Evolutionary conservation across 129 eudicot species (phyloP).

Genomic region (Sambucus nigra): DNA sequence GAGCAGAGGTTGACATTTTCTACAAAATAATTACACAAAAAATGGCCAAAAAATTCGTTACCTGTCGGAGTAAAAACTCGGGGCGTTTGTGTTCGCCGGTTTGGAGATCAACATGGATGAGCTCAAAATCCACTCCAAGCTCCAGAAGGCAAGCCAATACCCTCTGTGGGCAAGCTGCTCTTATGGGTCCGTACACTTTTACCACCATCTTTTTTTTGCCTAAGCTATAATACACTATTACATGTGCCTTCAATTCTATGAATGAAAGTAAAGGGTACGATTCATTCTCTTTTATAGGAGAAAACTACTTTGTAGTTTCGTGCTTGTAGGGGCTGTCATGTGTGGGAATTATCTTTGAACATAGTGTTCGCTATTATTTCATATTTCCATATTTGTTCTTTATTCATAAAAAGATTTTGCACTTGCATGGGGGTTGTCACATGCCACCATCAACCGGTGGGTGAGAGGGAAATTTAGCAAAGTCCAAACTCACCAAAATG

Average conservation of each 20-base stretch:
- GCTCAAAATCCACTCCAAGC: conserved; percentile 47
- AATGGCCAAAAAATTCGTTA: not conserved
- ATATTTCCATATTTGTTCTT: too few species aligned
- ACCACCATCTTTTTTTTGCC: conserved; percentile 40
- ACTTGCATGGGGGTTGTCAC: conserved; percentile 10
- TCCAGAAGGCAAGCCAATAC: conserved; percentile 72
- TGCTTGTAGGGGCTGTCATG: too few species aligned
- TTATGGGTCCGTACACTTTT: conserved; percentile 54
- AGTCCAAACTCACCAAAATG: too few species aligned
- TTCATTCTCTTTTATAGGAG: not conserved
- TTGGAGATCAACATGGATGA: conserved; percentile 47
- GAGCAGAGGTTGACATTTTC: too few species aligned
- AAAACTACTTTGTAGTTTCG: not conserved
- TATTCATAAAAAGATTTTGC: too few species aligned
- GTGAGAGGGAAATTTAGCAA: not conserved
- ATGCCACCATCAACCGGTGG: conserved; percentile 9
- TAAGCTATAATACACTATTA: too few species aligned
- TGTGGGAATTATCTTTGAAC: too few species aligned
- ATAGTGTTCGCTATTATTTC: too few species aligned
- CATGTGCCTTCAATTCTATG: too few species aligned
- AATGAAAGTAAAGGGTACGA: too few species aligned
- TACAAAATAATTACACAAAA: too few species aligned
- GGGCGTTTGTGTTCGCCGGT: conserved; percentile 56
- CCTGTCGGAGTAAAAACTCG: conserved; percentile 47
- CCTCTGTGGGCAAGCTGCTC: conserved; percentile 68